Evolutionary conservation across 192 early-diverging fungal species (phyloP).

Genomic region (Podila epicladia): DNA sequence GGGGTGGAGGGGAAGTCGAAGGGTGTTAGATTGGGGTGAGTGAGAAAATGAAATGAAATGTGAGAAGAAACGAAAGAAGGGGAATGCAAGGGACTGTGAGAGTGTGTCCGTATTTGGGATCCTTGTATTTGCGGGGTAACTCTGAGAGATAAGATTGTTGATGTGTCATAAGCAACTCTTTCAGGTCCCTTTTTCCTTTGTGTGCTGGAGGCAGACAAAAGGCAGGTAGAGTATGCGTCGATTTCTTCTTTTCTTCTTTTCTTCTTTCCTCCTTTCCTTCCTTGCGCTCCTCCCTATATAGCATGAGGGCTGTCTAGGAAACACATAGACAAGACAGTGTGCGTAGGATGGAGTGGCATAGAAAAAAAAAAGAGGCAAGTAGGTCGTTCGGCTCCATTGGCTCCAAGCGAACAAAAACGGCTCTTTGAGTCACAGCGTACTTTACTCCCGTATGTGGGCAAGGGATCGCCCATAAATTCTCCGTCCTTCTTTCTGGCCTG

Average conservation of each 20-base stretch:
- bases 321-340: too few species aligned
- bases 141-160: too few species aligned
- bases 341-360: too few species aligned
- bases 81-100: neutral
- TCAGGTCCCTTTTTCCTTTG: neutral
- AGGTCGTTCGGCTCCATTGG: neutral
- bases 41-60: neutral
- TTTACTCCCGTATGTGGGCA: too few species aligned
- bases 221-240: neutral
- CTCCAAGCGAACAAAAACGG: neutral
- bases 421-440: too few species aligned
- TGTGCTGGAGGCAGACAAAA: neutral
- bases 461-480: neutral
- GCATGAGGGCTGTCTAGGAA: too few species aligned
- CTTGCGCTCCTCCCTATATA: neutral
- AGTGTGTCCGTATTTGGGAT: neutral
- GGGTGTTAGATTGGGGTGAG: too few species aligned
- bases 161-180: too few species aligned
- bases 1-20: neutral
- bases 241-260: neutral
- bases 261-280: neutral
- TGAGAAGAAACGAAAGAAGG: too few species aligned
- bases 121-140: too few species aligned
- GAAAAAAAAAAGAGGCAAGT: neutral
- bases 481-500: neutral